Conservation (phyloP, 768 basidiomycete genomes). For the Macrocybe gigantea region DNA sequence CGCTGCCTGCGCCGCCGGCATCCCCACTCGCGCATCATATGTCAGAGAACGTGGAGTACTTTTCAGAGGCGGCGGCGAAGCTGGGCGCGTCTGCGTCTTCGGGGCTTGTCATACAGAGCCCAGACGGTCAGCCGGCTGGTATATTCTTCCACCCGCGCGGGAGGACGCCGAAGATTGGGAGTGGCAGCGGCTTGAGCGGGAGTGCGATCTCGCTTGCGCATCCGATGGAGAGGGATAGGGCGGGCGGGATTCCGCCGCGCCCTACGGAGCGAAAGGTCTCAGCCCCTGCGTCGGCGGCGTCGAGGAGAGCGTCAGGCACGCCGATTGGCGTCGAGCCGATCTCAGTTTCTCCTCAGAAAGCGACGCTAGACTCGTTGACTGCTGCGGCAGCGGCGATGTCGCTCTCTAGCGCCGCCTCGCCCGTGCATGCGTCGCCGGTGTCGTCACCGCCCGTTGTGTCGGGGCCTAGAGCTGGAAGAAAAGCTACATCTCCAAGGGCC, state of each 20-base stretch:
- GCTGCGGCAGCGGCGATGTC: no score
- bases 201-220: slow-evolving; percentile 14
- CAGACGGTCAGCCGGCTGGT: slow-evolving; percentile 90
- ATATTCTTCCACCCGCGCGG: slow-evolving; percentile 88
- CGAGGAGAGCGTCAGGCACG: no score
- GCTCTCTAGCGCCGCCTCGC: no score
- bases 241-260: slow-evolving; percentile 19
- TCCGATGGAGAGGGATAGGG: slow-evolving; percentile 43
- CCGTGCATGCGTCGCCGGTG: no score
- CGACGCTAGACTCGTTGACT: no score
- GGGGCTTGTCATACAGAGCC: slow-evolving; percentile 86
- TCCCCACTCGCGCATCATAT: slow-evolving; percentile 55
- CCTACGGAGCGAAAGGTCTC: slow-evolving; percentile 17
- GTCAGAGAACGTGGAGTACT: slow-evolving; percentile 74
- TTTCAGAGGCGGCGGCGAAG: slow-evolving; percentile 60
- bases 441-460: no score
- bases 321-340: no score
- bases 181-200: no score
- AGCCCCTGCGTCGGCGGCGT: no score
- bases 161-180: slow-evolving; percentile 21
- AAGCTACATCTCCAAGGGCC: no score
- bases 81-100: slow-evolving; percentile 75
- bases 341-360: no score
- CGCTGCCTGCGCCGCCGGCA: slow-evolving; percentile 34
- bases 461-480: no score